These are phyloP conservation scores for Fraxinus sp. DNA, from an alignment of 305 asterid species.

Conservation along the genomic window DNA sequence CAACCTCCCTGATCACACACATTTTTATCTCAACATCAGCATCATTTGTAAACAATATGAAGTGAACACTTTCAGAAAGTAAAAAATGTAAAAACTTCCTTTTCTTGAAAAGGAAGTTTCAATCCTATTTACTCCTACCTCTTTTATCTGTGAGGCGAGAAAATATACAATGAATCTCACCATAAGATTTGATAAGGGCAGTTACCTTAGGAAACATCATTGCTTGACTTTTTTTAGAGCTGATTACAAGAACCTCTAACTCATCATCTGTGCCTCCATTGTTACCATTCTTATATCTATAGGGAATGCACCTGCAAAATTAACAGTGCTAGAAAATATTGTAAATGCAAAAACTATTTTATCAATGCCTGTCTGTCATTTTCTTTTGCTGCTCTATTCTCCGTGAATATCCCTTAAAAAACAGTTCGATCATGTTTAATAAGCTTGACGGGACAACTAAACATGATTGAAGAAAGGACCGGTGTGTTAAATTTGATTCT, in stretches of 20 bases:
- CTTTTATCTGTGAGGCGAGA: neutral
- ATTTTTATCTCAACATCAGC: neutral
- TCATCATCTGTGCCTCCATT: conserved; percentile 28
- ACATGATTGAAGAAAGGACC: no score
- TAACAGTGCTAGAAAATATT: neutral
- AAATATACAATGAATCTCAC: neutral
- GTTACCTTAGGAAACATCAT: conserved; percentile 81
- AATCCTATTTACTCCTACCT: neutral
- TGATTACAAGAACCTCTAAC: conserved; percentile 65
- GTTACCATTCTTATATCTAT: conserved; percentile 44
- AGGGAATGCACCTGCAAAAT: conserved; percentile 60
- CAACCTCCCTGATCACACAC: conserved; percentile 61
- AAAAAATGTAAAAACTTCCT: no score
- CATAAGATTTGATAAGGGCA: neutral
- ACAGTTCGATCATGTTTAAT: no score
- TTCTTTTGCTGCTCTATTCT: no score
- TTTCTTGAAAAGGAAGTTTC: no score
- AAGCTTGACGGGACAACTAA: no score
- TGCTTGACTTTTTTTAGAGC: conserved; percentile 55
- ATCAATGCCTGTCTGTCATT: no score
- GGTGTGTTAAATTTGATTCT: no score
- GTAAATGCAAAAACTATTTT: neutral
- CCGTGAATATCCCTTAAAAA: no score
- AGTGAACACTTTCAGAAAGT: neutral
- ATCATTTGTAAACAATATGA: neutral